Base-by-base conservation (phyloP, 257 asterid genomes). In the Solanum tacnaense region DNA sequence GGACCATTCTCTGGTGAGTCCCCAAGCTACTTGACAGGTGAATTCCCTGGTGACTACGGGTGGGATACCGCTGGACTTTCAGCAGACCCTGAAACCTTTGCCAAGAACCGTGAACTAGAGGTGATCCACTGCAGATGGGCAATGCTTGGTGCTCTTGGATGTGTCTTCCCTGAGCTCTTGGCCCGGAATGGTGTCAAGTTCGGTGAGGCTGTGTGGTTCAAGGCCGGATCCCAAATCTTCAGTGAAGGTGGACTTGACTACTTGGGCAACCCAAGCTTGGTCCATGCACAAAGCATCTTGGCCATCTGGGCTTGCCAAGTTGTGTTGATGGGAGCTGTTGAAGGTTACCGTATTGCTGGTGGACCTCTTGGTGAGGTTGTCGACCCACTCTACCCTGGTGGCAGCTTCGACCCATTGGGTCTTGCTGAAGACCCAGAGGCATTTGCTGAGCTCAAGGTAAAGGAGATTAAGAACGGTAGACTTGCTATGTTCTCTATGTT, bases 101-200 rank as follows among this genome's bases (percentile, higher is more conserved):
- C 98, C 91, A 94, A 91, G 93, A 93, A 94, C 94, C 93, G 95
- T 7, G 96, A 94, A 10, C 90, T 94, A 0, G 98, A 94, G 89
- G 96, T 93, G 86, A 94, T 94, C 94, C 96, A 93, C 92, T 72
- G 87, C 76, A 87, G 96, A 71, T 94, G 98, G 98, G 98, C 98
- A 83, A 94, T 94, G 98, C 95, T 94, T 13, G 94, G 98, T 73
- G 98, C 98, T 56, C 94, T 94, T 13, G 98, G 98, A 36, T 94
- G 98, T 65, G 93, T 93, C 36, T 94, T 94, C 91, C 96, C 96
- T 3, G 98, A 94, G 92, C 95, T 94, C 5, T 87, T 93, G 92
- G 89, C 96, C 67, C 92, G 95, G 12, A 94, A 93, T 35, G 98
- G 98, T 3, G 94, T 94, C 23, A 94, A 94, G 36, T 94, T 93